phyloP scores from a whole-genome alignment of 139 green algal genomes.

The Haematococcus sp. region DNA sequence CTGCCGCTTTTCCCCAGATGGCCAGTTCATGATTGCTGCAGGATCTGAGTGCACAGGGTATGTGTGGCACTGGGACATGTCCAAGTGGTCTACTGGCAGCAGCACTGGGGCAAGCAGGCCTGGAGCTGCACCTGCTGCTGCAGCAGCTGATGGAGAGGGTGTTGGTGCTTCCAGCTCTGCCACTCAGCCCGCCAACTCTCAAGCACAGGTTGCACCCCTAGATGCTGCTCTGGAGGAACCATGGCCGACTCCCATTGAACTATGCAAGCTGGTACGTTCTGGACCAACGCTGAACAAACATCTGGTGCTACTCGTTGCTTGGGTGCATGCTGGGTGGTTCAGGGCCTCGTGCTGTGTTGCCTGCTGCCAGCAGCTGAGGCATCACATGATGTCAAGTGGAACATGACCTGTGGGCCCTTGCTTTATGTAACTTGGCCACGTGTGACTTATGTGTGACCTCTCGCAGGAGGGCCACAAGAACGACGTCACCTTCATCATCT shows the following conservation, averaged over 20 bases:
- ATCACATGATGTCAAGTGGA: too few relatives aligned
- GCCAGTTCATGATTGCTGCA: slow-evolving; percentile 64
- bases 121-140: background rate
- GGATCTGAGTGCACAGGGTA: slow-evolving; percentile 57
- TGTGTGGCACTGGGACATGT: slow-evolving; percentile 57
- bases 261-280: too few relatives aligned
- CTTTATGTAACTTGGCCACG: too few relatives aligned
- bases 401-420: too few relatives aligned
- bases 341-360: too few relatives aligned
- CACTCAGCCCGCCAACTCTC: background rate
- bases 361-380: too few relatives aligned
- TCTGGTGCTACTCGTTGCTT: too few relatives aligned
- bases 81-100: background rate
- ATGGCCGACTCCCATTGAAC: too few relatives aligned
- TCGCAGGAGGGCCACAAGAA: slow-evolving; percentile 56
- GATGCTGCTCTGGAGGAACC: background rate
- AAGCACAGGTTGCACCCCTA: background rate
- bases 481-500: slow-evolving; percentile 66
- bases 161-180: background rate
- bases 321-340: too few relatives aligned
- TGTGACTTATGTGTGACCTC: too few relatives aligned
- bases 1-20: slow-evolving; percentile 63
- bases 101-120: background rate
- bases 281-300: too few relatives aligned
- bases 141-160: background rate